Percentiles rank a stretch among this genome's conserved stretches.
Conservation (phyloP, 306 rosid genomes). For the Cicer yamashitae region DNA sequence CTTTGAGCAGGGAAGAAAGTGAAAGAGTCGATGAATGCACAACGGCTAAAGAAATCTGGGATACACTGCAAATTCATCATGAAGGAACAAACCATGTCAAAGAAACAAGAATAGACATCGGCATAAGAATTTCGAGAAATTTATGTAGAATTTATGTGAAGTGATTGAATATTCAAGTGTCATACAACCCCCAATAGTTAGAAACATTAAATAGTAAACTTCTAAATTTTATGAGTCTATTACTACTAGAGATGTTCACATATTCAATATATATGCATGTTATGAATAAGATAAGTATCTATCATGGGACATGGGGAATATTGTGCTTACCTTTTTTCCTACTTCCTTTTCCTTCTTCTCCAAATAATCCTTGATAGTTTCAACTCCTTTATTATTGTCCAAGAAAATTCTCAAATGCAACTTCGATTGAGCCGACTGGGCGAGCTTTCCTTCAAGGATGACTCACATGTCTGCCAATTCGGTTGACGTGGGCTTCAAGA, state of each 20-base stretch:
- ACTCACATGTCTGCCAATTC: conserved; percentile 90
- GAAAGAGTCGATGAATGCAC: no score
- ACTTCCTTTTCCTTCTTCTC: conserved; percentile 93
- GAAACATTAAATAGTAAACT: conserved; percentile 25
- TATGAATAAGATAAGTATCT: conserved; percentile 2
- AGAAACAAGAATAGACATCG: no score
- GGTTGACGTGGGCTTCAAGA: conserved; percentile 74
- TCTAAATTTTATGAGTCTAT: conserved; percentile 5
- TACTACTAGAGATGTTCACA: neutral
- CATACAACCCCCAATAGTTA: conserved; percentile 43
- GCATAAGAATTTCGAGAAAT: no score
- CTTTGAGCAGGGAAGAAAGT: no score
- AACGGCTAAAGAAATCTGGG: no score
- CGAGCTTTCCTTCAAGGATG: conserved; percentile 83
- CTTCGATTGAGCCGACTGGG: conserved; percentile 86
- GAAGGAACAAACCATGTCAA: no score
- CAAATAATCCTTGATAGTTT: conserved; percentile 81
- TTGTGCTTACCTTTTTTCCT: conserved; percentile 78
- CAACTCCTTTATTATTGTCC: conserved; percentile 81
- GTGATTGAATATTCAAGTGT: conserved; percentile 80
- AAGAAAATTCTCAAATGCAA: conserved; percentile 85
- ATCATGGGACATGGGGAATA: conserved; percentile 1
- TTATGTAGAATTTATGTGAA: conserved; percentile 82
- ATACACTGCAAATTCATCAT: no score
- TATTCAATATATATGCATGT: neutral